Conservation (phyloP, 768 basidiomycete species). For the Suillus weaverae region DNA sequence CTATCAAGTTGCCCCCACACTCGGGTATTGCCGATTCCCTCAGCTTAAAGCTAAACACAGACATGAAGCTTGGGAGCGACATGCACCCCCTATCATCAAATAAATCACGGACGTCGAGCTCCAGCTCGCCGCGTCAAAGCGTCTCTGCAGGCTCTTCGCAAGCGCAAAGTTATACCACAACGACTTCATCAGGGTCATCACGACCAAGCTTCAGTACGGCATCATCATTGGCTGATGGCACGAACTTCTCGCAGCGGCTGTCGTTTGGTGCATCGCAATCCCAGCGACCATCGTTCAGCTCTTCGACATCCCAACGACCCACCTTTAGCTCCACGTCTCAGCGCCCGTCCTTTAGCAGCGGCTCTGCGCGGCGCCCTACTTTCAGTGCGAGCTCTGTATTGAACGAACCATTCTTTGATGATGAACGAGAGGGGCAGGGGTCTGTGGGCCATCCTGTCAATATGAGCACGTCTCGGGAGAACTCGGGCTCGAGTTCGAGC, state of each 20-base stretch:
- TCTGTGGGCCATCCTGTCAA: constrained; percentile 11
- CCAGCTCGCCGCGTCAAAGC: constrained; percentile 27
- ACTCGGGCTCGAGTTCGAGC: constrained; percentile 17
- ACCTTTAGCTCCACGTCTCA: constrained; percentile 13
- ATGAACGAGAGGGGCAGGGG: constrained; percentile 14
- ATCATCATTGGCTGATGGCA: constrained; percentile 21
- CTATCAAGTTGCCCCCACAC: constrained; percentile 10
- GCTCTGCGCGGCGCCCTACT: constrained; percentile 4
- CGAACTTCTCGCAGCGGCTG: constrained; percentile 19
- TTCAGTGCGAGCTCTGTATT: constrained; percentile 3
- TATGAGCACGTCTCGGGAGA: constrained; percentile 10
- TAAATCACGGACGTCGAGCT: constrained; percentile 26
- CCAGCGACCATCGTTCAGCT: constrained; percentile 20
- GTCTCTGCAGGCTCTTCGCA: constrained; percentile 31
- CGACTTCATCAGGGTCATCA: constrained; percentile 24
- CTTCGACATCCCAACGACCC: constrained; percentile 15
- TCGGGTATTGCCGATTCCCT: background rate
- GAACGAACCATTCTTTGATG: constrained; percentile 18
- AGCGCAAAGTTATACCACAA: constrained; percentile 20
- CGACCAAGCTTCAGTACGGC: constrained; percentile 20
- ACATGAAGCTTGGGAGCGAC: constrained; percentile 9
- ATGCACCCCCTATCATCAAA: background rate
- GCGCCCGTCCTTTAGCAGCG: constrained; percentile 6
- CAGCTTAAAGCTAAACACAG: constrained; percentile 19
- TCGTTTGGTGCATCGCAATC: constrained; percentile 15